These are phyloP conservation scores for Starmerella geochares DNA, from an alignment of 805 yeast species.

Conservation along the genomic window DNA sequence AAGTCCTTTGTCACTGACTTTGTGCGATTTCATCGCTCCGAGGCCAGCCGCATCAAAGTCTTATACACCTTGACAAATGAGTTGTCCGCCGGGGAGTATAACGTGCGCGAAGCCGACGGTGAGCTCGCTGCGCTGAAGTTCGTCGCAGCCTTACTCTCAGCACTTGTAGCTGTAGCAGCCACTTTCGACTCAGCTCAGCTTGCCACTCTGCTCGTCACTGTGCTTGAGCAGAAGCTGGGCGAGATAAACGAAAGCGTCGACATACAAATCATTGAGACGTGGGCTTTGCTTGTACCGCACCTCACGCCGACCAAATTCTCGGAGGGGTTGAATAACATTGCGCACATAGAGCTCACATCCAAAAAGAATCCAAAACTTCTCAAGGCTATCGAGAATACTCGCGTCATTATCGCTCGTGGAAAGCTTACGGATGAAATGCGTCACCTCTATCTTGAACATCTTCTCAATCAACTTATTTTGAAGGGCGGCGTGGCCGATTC, in stretches of 20 bases:
- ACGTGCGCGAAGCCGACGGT: conserved; percentile 24
- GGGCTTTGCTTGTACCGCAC: conserved; percentile 24
- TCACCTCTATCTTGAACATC: conserved; percentile 45
- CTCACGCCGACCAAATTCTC: conserved; percentile 19
- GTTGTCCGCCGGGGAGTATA: conserved; percentile 43
- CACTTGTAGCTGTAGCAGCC: conserved; percentile 22
- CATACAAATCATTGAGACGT: conserved; percentile 32
- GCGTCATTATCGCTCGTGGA: conserved; percentile 34
- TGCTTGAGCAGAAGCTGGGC: conserved; percentile 42
- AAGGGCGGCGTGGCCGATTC: conserved; percentile 68
- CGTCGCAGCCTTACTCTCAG: conserved; percentile 22
- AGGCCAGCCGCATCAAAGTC: conserved; percentile 36
- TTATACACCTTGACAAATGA: conserved; percentile 75
- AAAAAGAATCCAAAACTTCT: conserved; percentile 12
- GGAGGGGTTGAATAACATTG: conserved; percentile 17
- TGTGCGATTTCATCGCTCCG: conserved; percentile 37
- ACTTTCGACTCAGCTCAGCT: conserved; percentile 48
- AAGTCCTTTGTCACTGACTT: conserved; percentile 55
- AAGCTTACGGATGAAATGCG: background rate
- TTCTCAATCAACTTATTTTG: conserved; percentile 55
- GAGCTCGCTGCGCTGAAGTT: conserved; percentile 25
- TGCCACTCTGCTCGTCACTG: conserved; percentile 65
- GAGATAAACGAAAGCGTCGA: conserved; percentile 23
- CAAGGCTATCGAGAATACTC: conserved; percentile 41
- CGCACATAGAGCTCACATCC: conserved; percentile 19